Evolutionary conservation across 495 filamentous ascomycete species (phyloP), one percentile per base, ranked within the genome.

Genomic region (Podospora pseudopauciseta): DNA sequence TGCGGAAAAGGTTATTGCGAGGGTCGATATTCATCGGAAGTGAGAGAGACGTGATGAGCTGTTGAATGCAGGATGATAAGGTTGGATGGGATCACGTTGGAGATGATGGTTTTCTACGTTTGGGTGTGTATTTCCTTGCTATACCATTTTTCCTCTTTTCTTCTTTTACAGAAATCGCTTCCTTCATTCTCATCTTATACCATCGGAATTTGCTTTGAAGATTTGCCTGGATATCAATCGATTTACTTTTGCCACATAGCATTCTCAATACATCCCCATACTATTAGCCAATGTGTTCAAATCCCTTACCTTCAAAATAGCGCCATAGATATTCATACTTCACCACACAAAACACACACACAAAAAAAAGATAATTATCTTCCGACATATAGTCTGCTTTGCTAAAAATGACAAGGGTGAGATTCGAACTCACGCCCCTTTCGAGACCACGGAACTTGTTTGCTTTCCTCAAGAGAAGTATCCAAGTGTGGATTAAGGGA

Each of bases 1-100:
- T 73, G 80, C 85, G 63, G 81, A 85, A 32, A 80, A 80, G 71
- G 75, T 76, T 65, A 76, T 84, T 30, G 80, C 82, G 67, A 76
- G 77, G 68, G 69, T 74, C 5, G 69, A 71, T 71, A 71, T 71
- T 56, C 69, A 71, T 44, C 69, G 66, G 66, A 67, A 18, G 30
- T 34, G 28, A 44, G 26, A 32, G 27, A 32, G 30, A 32, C 20
- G 5, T 44, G 30, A 18, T 30, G 54, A 57, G 20, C 5, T 23
- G 18, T 13, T 7, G 54, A 23, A 18, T 18, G 54, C 9, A 57
- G 16, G 15, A 57, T 61, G 59, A 28, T 61, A 18, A 26, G 59
- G n/a, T 30, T 32, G 20, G 18, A 39, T 34, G 15, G 18, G 23
- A 6, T 7, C 6, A 62, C 23, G 13, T 30, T 20, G 56, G 56